Base-by-base conservation (phyloP, 208 protist genomes). In the Acanthamoeba healyi region DNA sequence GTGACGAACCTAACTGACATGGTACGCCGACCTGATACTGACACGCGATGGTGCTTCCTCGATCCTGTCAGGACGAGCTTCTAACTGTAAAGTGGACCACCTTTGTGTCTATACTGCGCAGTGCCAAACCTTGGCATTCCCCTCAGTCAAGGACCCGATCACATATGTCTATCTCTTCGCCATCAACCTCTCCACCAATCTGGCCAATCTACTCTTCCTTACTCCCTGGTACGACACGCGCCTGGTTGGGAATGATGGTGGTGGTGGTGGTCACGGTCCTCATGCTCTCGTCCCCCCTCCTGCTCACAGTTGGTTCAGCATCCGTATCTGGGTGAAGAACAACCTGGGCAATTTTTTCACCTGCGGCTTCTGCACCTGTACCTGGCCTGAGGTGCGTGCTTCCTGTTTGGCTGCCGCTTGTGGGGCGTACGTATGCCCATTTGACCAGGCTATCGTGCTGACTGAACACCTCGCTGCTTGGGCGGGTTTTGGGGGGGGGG, bases 121-220 rank as follows among this genome's bases (percentile, higher is more conserved):
- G 86, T 95, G 94, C 77, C 51, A 94, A 56, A 72, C 56, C 15
- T 10, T 95, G 4, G 91, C 94, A 6, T 95, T 65, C 38, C 94
- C 94, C 46, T 67, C 29, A 26, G 82, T 94, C 26, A 87, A 65
- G 42, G 49, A 67, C 19, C 91, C 94, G 12, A 61, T 92, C 56
- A 94, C 61, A 12, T 95, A 93, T 32, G 29, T 90, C 49, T 63
- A 94, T 24, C 42, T 94, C 22, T 95, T 40, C 26, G 46, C 34
- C 29, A 58, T 94, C 40, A 46, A 81, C 19, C 40, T 92, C 29
- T 34, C 7, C 44, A 44, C 65, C 63, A 95, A 95, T 86, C 29
- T 94, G 26, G 91, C 92, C 26, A 94, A 95, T 58, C 29, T 95
- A 10, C 88, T 95, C 7, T 95, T 95, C 65, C 56, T 95, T 9